These are phyloP conservation scores for Aspergillaceae sp. DNA, from an alignment of 2,329 filamentous ascomycete genomes.

Conservation along the genomic window DNA sequence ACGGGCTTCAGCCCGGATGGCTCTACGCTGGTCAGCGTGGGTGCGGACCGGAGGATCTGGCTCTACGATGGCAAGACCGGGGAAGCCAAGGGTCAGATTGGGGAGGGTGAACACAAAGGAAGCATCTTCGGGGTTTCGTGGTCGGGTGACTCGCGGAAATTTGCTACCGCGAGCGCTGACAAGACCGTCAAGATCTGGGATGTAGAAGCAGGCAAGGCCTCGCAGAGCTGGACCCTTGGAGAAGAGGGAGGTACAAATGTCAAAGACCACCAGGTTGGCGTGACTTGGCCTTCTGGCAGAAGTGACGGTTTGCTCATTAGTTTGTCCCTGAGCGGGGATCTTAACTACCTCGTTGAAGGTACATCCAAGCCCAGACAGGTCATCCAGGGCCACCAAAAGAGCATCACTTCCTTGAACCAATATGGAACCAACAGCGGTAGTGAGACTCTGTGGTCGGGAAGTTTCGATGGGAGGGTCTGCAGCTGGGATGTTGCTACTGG, in stretches of 20 bases:
- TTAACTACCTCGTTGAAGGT: conserved; percentile 77
- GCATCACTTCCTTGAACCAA: conserved; percentile 66
- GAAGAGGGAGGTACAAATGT: conserved; percentile 63
- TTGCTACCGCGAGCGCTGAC: conserved; percentile 88
- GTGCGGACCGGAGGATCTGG: conserved; percentile 86
- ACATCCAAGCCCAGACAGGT: conserved; percentile 59
- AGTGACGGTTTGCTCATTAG: conserved; percentile 84
- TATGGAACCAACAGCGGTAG: conserved; percentile 40
- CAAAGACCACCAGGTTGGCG: conserved; percentile 83
- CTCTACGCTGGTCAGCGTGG: conserved; percentile 70
- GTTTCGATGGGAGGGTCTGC: conserved; percentile 80
- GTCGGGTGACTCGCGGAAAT: conserved; percentile 73
- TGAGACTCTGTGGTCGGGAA: conserved; percentile 74
- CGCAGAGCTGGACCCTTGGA: conserved; percentile 79
- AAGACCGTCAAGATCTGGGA: conserved; percentile 96
- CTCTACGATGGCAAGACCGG: conserved; percentile 95
- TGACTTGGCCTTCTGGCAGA: conserved; percentile 77
- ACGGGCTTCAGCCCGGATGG: conserved; percentile 88
- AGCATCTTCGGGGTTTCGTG: conserved; percentile 90
- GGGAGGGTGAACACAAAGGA: conserved; percentile 69
- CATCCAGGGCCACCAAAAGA: conserved; percentile 84
- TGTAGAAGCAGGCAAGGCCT: conserved; percentile 63
- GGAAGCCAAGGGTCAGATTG: conserved; percentile 64
- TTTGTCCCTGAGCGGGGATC: conserved; percentile 75
- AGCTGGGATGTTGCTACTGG: conserved; percentile 72